Base-by-base conservation (phyloP, 148 eudicot genomes). In the Gaultheria prostrata region DNA sequence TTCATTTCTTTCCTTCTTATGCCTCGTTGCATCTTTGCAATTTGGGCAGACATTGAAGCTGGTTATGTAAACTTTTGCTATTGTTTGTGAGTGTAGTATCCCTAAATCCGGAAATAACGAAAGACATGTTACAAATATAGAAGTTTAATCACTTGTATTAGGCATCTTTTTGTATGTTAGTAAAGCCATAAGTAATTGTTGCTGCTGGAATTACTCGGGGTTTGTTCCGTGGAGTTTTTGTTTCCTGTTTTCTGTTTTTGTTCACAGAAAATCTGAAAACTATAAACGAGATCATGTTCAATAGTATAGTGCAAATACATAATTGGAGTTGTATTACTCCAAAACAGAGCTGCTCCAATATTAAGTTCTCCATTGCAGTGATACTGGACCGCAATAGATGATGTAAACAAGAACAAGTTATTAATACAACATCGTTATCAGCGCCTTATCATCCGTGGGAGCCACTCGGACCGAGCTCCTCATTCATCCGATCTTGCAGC, bases 401-500 rank as follows among this genome's bases (percentile, higher is more conserved):
- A 73, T 21, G 49, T 21, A n/a, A 43, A 71, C 30, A 1, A 26
- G 6, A 73, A 59, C 13, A 24, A 43, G 50, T 13, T 8, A 11
- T 80, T 8, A 8, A 14, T 24, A n/a, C 3, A 80, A 13, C 53
- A 69, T 49, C 50, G 15, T 4, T 14, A 15, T 77, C 45, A 50
- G 8, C 6, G 43, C 9, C 26, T 72, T 65, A 10, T 51, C 12
- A 8, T 33, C 30, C 0, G 32, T n/a, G 35, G 12, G 67, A 33
- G 74, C 14, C 65, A 49, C 50, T 80, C 30, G 11, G 65, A 54
- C 74, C 83, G 48, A 26, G 77, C 79, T 86, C 76, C 77, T 78
- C 53, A 5, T 77, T 72, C 81, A 63, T 79, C 57, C 74, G 81
- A 67, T 79, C 79, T 15, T 61, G 54, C 32, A 90, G 84, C 83